Percentiles rank a stretch among this genome's conserved stretches.
phyloP scores from a whole-genome alignment of 352 stramenopile genomes.

The Phytophthora agathidicida region DNA sequence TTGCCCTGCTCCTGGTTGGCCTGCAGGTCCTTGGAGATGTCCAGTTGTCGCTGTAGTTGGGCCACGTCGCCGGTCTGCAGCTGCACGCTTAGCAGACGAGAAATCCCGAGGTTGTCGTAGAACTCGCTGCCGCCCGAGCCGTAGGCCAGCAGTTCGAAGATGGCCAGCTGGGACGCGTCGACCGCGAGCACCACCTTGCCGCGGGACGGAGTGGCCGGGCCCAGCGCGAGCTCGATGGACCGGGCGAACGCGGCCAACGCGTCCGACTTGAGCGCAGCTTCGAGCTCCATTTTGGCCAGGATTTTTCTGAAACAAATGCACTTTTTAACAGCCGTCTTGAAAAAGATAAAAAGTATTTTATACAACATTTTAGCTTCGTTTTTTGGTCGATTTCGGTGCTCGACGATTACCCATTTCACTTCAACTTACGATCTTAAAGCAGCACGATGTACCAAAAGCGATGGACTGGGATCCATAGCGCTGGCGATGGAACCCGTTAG shows the following conservation, averaged over 20 bases:
- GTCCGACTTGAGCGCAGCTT: constrained; percentile 56
- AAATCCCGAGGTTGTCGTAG: constrained; percentile 59
- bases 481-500: too few relatives aligned
- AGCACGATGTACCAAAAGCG: too few relatives aligned
- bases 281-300: constrained; percentile 31
- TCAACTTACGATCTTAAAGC: too few relatives aligned
- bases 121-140: constrained; percentile 69
- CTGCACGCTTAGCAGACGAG: constrained; percentile 56
- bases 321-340: too few relatives aligned
- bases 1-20: constrained; percentile 22
- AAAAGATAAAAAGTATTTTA: too few relatives aligned
- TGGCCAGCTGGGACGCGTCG: constrained; percentile 55
- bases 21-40: constrained; percentile 19
- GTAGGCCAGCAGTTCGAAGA: constrained; percentile 74
- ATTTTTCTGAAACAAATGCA: too few relatives aligned
- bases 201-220: not conserved
- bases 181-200: constrained; percentile 52
- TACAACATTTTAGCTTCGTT: too few relatives aligned
- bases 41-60: constrained; percentile 46
- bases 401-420: too few relatives aligned
- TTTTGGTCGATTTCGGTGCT: too few relatives aligned
- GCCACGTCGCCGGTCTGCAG: constrained; percentile 31
- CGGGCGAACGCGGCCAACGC: constrained; percentile 51
- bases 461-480: too few relatives aligned
- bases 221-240: constrained; percentile 33